Conservation (phyloP, 495 filamentous ascomycete species). For the Endocarpon pusillum region DNA sequence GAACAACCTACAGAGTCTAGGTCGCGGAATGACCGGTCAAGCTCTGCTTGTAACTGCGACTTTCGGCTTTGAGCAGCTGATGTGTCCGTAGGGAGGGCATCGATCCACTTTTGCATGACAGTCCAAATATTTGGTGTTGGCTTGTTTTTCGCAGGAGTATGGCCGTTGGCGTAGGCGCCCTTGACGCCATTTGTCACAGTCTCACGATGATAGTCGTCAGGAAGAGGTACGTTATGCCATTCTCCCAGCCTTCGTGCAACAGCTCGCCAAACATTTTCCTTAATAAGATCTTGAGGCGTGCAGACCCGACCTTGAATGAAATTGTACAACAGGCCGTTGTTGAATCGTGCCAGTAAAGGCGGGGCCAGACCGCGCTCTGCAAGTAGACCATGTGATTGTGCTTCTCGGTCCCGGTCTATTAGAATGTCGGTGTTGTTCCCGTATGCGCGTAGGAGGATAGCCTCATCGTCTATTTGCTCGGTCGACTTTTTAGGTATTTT, state of each 20-base stretch:
- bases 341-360: constrained; percentile 74
- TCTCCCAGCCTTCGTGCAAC: constrained; percentile 70
- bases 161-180: background rate
- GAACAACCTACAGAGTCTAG: constrained; percentile 59
- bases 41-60: constrained; percentile 52
- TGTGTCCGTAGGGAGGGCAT: constrained; percentile 58
- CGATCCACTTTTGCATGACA: constrained; percentile 88
- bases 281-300: constrained; percentile 59
- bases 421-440: constrained; percentile 86
- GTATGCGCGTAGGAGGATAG: constrained; percentile 84
- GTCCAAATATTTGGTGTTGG: constrained; percentile 74
- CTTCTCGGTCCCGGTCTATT: constrained; percentile 84
- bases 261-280: constrained; percentile 55
- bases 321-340: constrained; percentile 89
- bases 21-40: constrained; percentile 46
- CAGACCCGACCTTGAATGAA: constrained; percentile 72
- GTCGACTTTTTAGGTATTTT: constrained; percentile 56
- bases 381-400: constrained; percentile 52
- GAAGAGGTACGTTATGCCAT: constrained; percentile 77
- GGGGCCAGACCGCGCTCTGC: constrained; percentile 70
- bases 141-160: background rate
- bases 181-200: background rate
- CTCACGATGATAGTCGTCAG: too few species aligned
- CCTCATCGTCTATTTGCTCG: constrained; percentile 66
- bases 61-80: constrained; percentile 48